A percentile compares a stretch with the other conserved stretches of the same genome.
Conservation (phyloP, 31 red algal genomes). For the Pterothamnion heteromorphum region DNA sequence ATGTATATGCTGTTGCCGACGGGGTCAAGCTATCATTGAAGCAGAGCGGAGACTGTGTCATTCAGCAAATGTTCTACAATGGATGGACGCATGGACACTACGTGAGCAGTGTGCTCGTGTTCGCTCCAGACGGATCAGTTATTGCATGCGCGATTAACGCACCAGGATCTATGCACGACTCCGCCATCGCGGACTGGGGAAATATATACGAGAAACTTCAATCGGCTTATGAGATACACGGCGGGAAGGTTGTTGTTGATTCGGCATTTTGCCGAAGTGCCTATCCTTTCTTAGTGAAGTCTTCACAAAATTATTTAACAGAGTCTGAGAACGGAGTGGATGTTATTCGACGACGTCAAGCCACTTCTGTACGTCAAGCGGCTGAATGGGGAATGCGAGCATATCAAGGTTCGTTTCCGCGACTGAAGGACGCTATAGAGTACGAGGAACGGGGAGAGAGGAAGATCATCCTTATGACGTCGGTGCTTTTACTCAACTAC, state of each 20-base stretch:
- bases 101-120: neutral
- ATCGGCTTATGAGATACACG: neutral
- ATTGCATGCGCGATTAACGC: conserved; percentile 46
- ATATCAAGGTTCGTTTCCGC: conserved; percentile 37
- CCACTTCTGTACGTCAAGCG: conserved; percentile 25
- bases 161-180: conserved; percentile 44
- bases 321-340: neutral
- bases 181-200: conserved; percentile 12
- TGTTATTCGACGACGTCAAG: neutral
- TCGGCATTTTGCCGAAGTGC: conserved; percentile 30
- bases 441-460: conserved; percentile 27
- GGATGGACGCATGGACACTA: conserved; percentile 26
- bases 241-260: conserved; percentile 26
- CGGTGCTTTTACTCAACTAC: conserved; percentile 7
- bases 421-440: conserved; percentile 11
- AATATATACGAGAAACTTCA: neutral
- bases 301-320: neutral
- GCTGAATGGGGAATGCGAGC: conserved; percentile 54
- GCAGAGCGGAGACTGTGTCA: neutral
- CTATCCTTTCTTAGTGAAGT: conserved; percentile 51
- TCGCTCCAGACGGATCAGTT: neutral
- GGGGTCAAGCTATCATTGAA: neutral
- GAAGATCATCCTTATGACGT: neutral
- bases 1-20: conserved; percentile 39
- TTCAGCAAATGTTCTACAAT: conserved; percentile 49